Percentiles rank a stretch among this genome's conserved stretches.
Evolutionary conservation across 2,329 filamentous ascomycete genomes (phyloP).

Genomic region (Colletotrichum costaricense): DNA sequence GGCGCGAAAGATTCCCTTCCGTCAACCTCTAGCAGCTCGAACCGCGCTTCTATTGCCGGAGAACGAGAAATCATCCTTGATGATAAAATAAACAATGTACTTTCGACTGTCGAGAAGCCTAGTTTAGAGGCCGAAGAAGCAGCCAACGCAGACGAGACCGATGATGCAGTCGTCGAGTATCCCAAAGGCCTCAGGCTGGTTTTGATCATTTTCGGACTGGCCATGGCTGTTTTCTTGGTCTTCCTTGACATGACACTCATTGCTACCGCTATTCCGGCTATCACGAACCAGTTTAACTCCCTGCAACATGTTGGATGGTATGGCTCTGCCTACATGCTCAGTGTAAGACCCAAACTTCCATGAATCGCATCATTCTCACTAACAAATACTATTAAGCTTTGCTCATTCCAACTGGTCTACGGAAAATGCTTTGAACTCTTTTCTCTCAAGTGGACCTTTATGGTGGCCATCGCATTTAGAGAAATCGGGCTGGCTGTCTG

Average conservation of each 20-base stretch:
- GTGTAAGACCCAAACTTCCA: slow-evolving; percentile 43
- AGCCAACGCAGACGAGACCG: not conserved
- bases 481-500: slow-evolving; percentile 41
- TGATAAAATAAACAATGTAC: not conserved
- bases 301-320: slow-evolving; percentile 68
- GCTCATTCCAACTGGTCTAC: slow-evolving; percentile 42
- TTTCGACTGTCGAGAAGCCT: not conserved
- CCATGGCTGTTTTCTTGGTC: slow-evolving; percentile 64
- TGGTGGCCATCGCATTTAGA: slow-evolving; percentile 40
- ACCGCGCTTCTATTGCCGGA: not conserved
- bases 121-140: not conserved
- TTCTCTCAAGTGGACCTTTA: slow-evolving; percentile 42
- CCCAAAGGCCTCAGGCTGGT: slow-evolving; percentile 50
- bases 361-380: not conserved
- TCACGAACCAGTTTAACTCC: slow-evolving; percentile 62
- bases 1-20: not conserved
- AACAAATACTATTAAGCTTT: slow-evolving; percentile 37
- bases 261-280: slow-evolving; percentile 56
- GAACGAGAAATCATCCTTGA: not conserved
- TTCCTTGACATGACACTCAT: slow-evolving; percentile 38
- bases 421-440: slow-evolving; percentile 45
- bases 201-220: slow-evolving; percentile 60
- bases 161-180: slow-evolving; percentile 9
- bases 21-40: not conserved
- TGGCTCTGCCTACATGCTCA: slow-evolving; percentile 57